These are phyloP conservation scores for Populus tremula DNA, from an alignment of 345 rosid genomes.

Conservation along the genomic window DNA sequence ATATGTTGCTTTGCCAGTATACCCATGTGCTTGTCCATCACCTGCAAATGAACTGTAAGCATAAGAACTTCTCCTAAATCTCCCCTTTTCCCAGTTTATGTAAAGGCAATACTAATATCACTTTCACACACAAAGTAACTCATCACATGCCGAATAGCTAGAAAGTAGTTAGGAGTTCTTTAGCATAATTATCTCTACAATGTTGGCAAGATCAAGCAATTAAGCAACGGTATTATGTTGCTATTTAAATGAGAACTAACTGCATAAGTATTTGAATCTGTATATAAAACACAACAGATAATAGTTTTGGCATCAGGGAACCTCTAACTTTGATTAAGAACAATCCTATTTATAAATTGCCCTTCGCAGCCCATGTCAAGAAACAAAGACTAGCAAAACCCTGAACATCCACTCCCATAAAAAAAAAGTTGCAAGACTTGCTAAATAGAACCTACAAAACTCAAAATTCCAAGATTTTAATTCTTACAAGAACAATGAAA, in stretches of 20 bases:
- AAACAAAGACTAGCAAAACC: background rate
- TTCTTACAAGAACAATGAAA: background rate
- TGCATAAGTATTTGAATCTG: background rate
- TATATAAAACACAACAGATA: background rate
- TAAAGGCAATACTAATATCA: background rate
- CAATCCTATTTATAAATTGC: background rate
- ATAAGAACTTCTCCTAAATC: conserved; percentile 1
- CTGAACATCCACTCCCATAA: background rate
- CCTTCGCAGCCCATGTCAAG: background rate
- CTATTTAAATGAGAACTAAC: background rate
- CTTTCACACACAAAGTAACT: background rate
- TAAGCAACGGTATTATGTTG: background rate
- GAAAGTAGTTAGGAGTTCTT: background rate
- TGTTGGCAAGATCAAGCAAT: background rate
- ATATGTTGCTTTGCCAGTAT: conserved; percentile 83
- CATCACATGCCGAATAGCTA: background rate
- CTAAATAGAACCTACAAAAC: background rate
- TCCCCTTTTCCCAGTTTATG: background rate
- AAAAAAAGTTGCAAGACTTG: background rate
- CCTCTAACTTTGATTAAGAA: background rate
- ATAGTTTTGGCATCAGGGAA: background rate
- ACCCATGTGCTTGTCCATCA: conserved; percentile 88
- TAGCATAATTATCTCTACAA: background rate
- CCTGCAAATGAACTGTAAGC: conserved; percentile 45
- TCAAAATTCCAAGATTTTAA: background rate